phyloP scores from a whole-genome alignment of 495 filamentous ascomycete species.

The Bombardia bombarda region DNA sequence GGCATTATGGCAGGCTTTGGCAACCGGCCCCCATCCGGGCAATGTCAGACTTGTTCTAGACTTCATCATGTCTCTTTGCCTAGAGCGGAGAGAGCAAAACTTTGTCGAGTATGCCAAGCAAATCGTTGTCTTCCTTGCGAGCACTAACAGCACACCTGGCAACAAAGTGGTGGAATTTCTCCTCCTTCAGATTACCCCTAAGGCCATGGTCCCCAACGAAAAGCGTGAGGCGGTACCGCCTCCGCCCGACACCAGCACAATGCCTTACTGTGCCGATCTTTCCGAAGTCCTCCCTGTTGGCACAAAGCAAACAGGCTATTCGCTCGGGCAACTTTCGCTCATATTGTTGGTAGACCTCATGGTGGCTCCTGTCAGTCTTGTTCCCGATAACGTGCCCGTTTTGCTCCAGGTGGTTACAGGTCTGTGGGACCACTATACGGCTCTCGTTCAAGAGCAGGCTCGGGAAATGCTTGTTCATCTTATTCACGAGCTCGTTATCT shows the following conservation, averaged over 20 bases:
- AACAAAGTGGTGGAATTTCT: constrained; percentile 92
- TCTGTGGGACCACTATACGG: constrained; percentile 92
- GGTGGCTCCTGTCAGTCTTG: constrained; percentile 79
- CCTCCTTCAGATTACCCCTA: constrained; percentile 78
- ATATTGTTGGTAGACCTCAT: constrained; percentile 94
- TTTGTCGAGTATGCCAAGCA: constrained; percentile 97
- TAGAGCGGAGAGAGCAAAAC: constrained; percentile 91
- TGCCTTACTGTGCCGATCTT: constrained; percentile 88
- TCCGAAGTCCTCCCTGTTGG: constrained; percentile 71
- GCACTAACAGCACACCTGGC: constrained; percentile 68
- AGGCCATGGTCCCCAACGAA: constrained; percentile 80
- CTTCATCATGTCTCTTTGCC: constrained; percentile 87
- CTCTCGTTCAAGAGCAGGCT: constrained; percentile 93
- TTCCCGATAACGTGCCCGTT: constrained; percentile 68
- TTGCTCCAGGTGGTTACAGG: constrained; percentile 87
- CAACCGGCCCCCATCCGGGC: constrained; percentile 86
- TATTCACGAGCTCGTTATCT: constrained; percentile 93
- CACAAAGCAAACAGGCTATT: constrained; percentile 85
- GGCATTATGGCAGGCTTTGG: constrained; percentile 93
- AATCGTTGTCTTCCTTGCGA: constrained; percentile 89
- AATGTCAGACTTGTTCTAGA: constrained; percentile 92
- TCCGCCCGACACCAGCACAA: constrained; percentile 61
- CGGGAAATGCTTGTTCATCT: constrained; percentile 97
- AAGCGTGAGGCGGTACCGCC: constrained; percentile 63
- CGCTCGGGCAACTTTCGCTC: constrained; percentile 83